A percentile compares a stretch with the other conserved stretches of the same genome.
phyloP scores from a whole-genome alignment of 495 filamentous ascomycete species.

The Aspergillus egyptiacus region DNA sequence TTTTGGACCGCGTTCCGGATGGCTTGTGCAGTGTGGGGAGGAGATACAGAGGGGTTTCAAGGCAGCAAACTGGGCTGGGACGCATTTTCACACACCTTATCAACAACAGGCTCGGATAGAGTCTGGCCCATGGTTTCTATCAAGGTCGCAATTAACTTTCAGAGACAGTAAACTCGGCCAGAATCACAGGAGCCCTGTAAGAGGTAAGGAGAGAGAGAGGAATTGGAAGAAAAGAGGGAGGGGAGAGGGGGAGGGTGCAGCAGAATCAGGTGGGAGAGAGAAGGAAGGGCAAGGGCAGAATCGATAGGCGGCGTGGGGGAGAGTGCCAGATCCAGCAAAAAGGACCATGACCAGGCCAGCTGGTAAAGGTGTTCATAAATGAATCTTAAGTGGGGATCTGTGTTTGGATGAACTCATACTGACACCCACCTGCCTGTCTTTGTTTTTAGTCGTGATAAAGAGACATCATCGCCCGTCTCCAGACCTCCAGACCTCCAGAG shows the following conservation, averaged over 20 bases:
- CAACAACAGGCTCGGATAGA: slow-evolving; percentile 95
- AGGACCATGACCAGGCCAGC: neutral
- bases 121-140: slow-evolving; percentile 83
- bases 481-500: neutral
- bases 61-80: slow-evolving; percentile 21
- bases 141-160: slow-evolving; percentile 14
- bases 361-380: slow-evolving; percentile 1
- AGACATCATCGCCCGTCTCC: neutral
- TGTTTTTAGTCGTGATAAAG: neutral
- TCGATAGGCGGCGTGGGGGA: slow-evolving; percentile 25
- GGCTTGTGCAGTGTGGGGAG: slow-evolving; percentile 29
- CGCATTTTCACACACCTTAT: slow-evolving; percentile 69
- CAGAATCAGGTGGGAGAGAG: slow-evolving; percentile 19
- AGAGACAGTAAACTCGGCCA: neutral
- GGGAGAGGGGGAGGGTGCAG: slow-evolving; percentile 9
- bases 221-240: slow-evolving; percentile 7
- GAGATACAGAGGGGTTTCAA: slow-evolving; percentile 13
- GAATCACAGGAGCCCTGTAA: slow-evolving; percentile 11
- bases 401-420: neutral
- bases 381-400: neutral
- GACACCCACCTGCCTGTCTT: neutral
- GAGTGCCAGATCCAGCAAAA: slow-evolving; percentile 10
- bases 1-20: slow-evolving; percentile 17
- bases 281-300: slow-evolving; percentile 17
- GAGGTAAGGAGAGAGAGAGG: slow-evolving; percentile 3